Conservation (phyloP, 768 basidiomycete species). For the Podaxis sp. region DNA sequence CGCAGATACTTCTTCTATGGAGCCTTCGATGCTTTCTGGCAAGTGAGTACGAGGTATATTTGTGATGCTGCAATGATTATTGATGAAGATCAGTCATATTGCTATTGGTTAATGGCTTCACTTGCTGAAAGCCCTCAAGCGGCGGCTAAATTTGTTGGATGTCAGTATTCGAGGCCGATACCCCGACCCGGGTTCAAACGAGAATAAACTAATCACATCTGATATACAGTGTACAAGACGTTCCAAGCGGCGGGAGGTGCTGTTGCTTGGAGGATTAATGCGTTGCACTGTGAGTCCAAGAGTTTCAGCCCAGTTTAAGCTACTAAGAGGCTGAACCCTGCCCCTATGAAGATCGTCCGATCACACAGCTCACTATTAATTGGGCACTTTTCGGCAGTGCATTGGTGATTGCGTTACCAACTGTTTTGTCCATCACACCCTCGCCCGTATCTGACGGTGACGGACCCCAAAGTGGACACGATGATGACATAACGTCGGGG, state of each 20-base stretch:
- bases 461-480: background rate
- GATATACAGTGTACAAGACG: conserved; percentile 22
- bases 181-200: background rate
- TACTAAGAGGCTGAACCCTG: background rate
- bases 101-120: conserved; percentile 27
- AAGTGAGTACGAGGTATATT: conserved; percentile 12
- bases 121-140: conserved; percentile 21
- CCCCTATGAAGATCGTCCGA: conserved; percentile 15
- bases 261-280: conserved; percentile 26
- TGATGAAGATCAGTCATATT: conserved; percentile 18
- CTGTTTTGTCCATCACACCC: conserved; percentile 22
- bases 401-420: conserved; percentile 20
- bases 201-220: background rate
- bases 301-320: background rate
- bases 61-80: background rate
- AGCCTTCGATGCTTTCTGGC: conserved; percentile 27
- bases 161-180: conserved; percentile 11
- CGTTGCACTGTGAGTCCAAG: conserved; percentile 19
- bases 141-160: conserved; percentile 25
- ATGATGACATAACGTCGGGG: background rate
- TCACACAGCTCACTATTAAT: conserved; percentile 23
- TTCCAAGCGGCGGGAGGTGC: conserved; percentile 26
- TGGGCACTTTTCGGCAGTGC: conserved; percentile 23
- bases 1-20: conserved; percentile 26
- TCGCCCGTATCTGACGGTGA: conserved; percentile 16